Evolutionary conservation across 371 early-diverging fungal species (phyloP), one percentile per base, ranked within the genome.

Genomic region (Capniomyces stellatus): DNA sequence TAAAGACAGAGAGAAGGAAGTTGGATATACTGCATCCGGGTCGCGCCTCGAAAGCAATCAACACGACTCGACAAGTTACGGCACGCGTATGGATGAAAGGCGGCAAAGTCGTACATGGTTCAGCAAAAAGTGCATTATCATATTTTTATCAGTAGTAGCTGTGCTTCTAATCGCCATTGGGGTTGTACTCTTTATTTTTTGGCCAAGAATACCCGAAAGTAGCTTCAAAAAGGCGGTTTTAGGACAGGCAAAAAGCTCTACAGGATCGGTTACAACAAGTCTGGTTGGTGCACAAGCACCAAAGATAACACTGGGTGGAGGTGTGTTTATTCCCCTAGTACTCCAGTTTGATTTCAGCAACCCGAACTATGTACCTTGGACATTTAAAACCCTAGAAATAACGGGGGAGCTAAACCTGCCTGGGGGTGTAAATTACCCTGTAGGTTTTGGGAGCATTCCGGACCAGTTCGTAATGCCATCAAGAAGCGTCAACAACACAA

Each of bases 311-410:
- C 51, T 18, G 43, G 35, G 3, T 53, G 61, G 61, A 52, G 57
- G 55, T 29, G 60, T 64, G 21, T 64, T 62, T 1, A 57, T 69
- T 29, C 69, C 69, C 43, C 62, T 69, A 39, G 54, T 64, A 8
- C 61, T 69, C 52, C 59, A 64, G 29, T 54, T 69, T 35, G 15
- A 15, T 15, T 61, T 69, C 12, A 59, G 58, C 31, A 69, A 69
- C 55, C 69, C 69, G 21, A 69, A 69, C 59, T 68, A 44, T 44
- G 67, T 69, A 29, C 64, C 68, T 0, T 69, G 69, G 69, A 69
- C 68, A 3, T 59, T 69, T 54, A 60, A 61, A 49, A 69, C 66
- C 44, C 62, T 69, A 31, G 67, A 66, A 0, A 61, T 69, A 8
- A 52, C 51, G 15, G 69, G 66, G 41, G 56, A 52, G 43, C 35